Evolutionary conservation across 257 asterid genomes (phyloP).

Genomic region (Nicotiana tomentosiformis): DNA sequence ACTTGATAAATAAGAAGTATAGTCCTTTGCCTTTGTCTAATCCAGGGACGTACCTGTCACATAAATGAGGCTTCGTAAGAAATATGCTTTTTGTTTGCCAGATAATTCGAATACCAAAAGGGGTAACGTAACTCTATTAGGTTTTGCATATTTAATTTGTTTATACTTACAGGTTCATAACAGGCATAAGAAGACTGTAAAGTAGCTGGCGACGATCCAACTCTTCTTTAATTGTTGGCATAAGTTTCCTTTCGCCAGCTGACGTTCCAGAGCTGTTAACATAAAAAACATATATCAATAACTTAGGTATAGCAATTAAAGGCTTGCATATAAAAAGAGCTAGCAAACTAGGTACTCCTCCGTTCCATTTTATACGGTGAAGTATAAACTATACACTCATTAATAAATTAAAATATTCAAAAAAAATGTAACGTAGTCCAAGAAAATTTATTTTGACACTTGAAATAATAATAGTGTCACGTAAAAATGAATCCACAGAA

Average conservation of each 20-base stretch:
- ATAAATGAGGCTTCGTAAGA: slow-evolving; percentile 20
- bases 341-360: neutral
- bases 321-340: neutral
- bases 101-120: neutral
- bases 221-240: slow-evolving; percentile 93
- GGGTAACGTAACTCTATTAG: neutral
- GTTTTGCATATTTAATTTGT: neutral
- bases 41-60: slow-evolving; percentile 84
- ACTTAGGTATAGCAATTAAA: neutral
- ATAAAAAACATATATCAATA: neutral
- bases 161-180: slow-evolving; percentile 81
- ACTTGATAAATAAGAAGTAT: slow-evolving; percentile 74
- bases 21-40: slow-evolving; percentile 90
- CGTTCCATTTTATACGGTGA: neutral
- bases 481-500: neutral
- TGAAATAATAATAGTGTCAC: neutral
- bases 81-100: neutral
- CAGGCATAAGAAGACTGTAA: slow-evolving; percentile 95
- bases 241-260: slow-evolving; percentile 93
- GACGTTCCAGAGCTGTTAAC: slow-evolving; percentile 73
- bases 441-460: too few relatives aligned
- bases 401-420: too few relatives aligned
- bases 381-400: too few relatives aligned
- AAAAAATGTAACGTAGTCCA: too few relatives aligned
- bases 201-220: slow-evolving; percentile 95